These are phyloP conservation scores for Penicillium occitanis DNA, from an alignment of 2,329 filamentous ascomycete genomes.

Conservation along the genomic window DNA sequence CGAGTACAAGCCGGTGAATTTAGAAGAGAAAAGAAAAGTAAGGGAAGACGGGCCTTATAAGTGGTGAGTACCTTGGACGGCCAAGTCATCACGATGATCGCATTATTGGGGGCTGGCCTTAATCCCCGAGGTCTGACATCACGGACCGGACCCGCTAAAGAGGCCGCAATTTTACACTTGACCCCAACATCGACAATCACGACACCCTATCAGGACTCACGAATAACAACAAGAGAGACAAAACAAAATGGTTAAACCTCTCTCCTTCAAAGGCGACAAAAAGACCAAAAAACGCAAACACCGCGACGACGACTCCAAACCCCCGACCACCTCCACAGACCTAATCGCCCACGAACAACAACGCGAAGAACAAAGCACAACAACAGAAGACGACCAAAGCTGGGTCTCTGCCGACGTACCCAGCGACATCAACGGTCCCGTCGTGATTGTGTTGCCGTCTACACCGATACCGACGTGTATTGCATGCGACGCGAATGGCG, in stretches of 20 bases:
- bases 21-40: background rate
- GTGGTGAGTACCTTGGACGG: conserved; percentile 12
- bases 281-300: conserved; percentile 91
- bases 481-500: conserved; percentile 81
- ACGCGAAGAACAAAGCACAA: conserved; percentile 25
- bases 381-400: conserved; percentile 68
- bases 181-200: background rate
- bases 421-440: conserved; percentile 74
- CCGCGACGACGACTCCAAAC: conserved; percentile 46
- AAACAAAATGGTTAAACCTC: conserved; percentile 64
- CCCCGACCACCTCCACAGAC: conserved; percentile 25
- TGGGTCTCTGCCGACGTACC: conserved; percentile 84
- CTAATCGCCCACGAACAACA: conserved; percentile 29
- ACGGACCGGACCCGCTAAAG: background rate
- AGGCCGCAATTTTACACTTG: background rate
- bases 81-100: conserved; percentile 10
- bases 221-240: background rate
- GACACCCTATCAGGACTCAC: background rate
- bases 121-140: conserved; percentile 4
- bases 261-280: conserved; percentile 89
- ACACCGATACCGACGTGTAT: conserved; percentile 67
- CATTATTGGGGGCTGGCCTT: background rate
- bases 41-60: background rate
- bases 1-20: background rate
- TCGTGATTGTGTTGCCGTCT: conserved; percentile 79